These are phyloP conservation scores for Ceratobasidium sp. DNA, from an alignment of 1,284 basidiomycete genomes.

Conservation along the genomic window DNA sequence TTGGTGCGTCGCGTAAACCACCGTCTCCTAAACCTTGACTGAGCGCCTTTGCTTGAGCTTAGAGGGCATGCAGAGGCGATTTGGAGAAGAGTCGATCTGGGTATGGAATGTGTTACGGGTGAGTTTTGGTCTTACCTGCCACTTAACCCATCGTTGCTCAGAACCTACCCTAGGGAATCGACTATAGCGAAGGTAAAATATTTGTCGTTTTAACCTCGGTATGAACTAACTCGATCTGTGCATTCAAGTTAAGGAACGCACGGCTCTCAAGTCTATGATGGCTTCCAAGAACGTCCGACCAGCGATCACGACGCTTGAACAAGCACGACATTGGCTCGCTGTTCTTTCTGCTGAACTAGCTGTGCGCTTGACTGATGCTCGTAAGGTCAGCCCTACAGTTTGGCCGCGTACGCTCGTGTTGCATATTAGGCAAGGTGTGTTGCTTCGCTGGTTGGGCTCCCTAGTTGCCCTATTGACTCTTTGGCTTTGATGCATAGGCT, in stretches of 20 bases:
- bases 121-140: constrained; percentile 57
- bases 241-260: constrained; percentile 84
- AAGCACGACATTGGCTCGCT: constrained; percentile 91
- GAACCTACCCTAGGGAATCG: constrained; percentile 76
- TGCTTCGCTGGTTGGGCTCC: too few species aligned
- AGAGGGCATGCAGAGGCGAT: constrained; percentile 87
- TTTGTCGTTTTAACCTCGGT: constrained; percentile 33
- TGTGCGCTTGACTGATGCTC: constrained; percentile 85
- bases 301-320: constrained; percentile 76
- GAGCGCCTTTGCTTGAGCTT: constrained; percentile 34
- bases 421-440: constrained; percentile 75
- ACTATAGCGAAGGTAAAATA: constrained; percentile 83
- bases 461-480: constrained; percentile 39
- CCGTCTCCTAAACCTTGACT: background rate
- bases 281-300: constrained; percentile 91
- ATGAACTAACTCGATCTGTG: constrained; percentile 1
- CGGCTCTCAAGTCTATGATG: constrained; percentile 89
- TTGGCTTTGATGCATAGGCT: constrained; percentile 63
- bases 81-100: constrained; percentile 90
- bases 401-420: constrained; percentile 96
- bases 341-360: constrained; percentile 92
- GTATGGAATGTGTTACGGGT: constrained; percentile 82
- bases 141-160: background rate
- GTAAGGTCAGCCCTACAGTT: constrained; percentile 77
- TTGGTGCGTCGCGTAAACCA: background rate